A percentile compares a stretch with the other conserved stretches of the same genome.
These are phyloP conservation scores for Diaporthe nobilis DNA, from an alignment of 2,329 filamentous ascomycete genomes.

Conservation along the genomic window DNA sequence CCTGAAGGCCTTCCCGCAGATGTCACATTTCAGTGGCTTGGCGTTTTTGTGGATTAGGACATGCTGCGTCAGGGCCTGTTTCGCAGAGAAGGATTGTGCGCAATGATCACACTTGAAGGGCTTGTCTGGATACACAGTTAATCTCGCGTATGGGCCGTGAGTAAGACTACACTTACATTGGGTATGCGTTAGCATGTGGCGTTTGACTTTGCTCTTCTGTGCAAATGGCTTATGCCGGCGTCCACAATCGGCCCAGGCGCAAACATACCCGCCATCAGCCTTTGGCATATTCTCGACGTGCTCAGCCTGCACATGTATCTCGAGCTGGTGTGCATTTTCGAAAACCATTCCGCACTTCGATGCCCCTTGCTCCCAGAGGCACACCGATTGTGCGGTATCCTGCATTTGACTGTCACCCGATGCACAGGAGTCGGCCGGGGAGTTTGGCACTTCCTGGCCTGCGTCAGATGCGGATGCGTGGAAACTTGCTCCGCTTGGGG, in stretches of 20 bases:
- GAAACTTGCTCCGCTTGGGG: conserved; percentile 2
- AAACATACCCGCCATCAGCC: conserved; percentile 32
- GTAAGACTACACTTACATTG: conserved; percentile 63
- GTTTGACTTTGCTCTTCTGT: conserved; percentile 74
- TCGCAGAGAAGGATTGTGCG: conserved; percentile 72
- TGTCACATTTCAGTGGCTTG: conserved; percentile 35
- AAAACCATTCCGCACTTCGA: conserved; percentile 34
- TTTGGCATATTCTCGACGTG: conserved; percentile 39
- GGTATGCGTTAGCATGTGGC: conserved; percentile 76
- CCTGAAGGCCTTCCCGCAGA: conserved; percentile 57
- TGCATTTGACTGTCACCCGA: conserved; percentile 15
- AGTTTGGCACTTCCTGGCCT: neutral
- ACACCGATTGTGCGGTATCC: conserved; percentile 3
- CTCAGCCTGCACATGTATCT: conserved; percentile 36
- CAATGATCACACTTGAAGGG: conserved; percentile 71
- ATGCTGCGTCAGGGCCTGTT: conserved; percentile 78
- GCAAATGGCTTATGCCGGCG: conserved; percentile 63
- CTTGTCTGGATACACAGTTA: conserved; percentile 63
- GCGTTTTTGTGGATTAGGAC: conserved; percentile 75
- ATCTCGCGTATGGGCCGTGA: neutral
- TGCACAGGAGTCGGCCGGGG: conserved; percentile 10
- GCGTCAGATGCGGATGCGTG: neutral
- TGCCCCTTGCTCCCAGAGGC: conserved; percentile 28
- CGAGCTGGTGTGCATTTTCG: conserved; percentile 38
- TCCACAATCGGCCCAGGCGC: conserved; percentile 56